These are phyloP conservation scores for Alternaria brassicae DNA, from an alignment of 2,329 filamentous ascomycete genomes.

Conservation along the genomic window DNA sequence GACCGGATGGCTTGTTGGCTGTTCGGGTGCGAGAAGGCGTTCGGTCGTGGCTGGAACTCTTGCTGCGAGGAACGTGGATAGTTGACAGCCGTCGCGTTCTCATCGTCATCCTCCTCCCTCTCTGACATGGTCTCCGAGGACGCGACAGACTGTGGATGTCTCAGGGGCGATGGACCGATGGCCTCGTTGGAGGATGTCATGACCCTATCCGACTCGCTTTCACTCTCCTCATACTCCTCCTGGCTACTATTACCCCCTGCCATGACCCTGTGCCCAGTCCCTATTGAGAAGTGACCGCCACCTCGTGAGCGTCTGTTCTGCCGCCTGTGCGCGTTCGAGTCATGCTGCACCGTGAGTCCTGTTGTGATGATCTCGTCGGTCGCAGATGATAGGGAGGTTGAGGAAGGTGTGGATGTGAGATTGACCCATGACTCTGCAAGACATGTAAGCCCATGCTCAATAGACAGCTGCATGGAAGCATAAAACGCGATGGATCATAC, in stretches of 20 bases:
- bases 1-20: constrained; percentile 50
- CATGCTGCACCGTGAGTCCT: constrained; percentile 76
- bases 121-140: constrained; percentile 50
- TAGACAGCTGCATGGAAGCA: background rate
- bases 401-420: constrained; percentile 89
- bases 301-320: constrained; percentile 54
- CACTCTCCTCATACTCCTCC: constrained; percentile 93
- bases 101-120: constrained; percentile 60
- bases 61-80: constrained; percentile 60
- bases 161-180: constrained; percentile 49
- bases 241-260: constrained; percentile 77
- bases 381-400: constrained; percentile 84
- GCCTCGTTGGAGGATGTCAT: constrained; percentile 70
- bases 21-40: constrained; percentile 88
- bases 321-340: constrained; percentile 68
- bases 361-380: constrained; percentile 92
- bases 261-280: constrained; percentile 51
- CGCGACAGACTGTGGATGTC: constrained; percentile 41
- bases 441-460: constrained; percentile 20
- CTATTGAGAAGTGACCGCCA: constrained; percentile 42
- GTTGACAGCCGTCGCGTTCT: constrained; percentile 83
- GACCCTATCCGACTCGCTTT: constrained; percentile 82
- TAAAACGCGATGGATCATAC: constrained; percentile 20
- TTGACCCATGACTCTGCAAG: constrained; percentile 94
- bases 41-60: constrained; percentile 84